Conservation (phyloP, 73 alveolate species). For the Effrenium voratum region DNA sequence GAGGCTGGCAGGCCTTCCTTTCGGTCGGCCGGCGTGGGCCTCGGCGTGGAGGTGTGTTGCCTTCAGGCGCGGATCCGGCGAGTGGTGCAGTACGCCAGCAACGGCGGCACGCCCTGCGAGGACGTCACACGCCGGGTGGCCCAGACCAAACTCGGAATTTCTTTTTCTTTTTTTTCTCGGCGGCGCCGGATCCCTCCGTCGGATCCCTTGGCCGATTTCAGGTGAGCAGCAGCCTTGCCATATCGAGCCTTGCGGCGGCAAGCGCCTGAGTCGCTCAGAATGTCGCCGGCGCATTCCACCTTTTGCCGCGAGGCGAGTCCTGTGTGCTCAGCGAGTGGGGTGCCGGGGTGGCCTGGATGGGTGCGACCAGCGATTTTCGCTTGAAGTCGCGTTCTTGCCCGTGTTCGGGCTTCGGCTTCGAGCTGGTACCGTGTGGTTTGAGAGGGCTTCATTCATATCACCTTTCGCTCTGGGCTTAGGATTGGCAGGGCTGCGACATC, state of each 20-base stretch:
- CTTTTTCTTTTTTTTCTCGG: too few relatives aligned
- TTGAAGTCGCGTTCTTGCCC: too few relatives aligned
- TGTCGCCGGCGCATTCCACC: too few relatives aligned
- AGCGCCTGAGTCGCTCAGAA: neutral
- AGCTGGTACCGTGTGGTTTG: too few relatives aligned
- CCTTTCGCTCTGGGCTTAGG: neutral
- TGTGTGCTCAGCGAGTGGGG: conserved; percentile 11
- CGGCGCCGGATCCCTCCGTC: too few relatives aligned
- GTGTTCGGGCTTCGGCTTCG: too few relatives aligned
- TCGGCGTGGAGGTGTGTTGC: neutral
- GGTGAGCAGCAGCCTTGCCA: conserved; percentile 46
- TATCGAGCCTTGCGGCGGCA: conserved; percentile 20
- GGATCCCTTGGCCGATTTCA: neutral
- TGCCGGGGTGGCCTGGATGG: too few relatives aligned
- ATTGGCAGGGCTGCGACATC: conserved; percentile 26
- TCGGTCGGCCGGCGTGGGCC: too few relatives aligned
- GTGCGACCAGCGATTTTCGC: too few relatives aligned
- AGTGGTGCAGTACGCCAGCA: neutral
- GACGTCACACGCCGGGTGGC: neutral
- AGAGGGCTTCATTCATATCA: too few relatives aligned
- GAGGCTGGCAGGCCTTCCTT: conserved; percentile 19
- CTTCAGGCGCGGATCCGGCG: conserved; percentile 13
- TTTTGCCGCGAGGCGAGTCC: neutral
- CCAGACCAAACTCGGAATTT: too few relatives aligned
- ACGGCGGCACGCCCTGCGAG: conserved; percentile 24